These are phyloP conservation scores for Lecanoromycetidae sp. DNA, from an alignment of 2,329 filamentous ascomycete species.

Conservation along the genomic window DNA sequence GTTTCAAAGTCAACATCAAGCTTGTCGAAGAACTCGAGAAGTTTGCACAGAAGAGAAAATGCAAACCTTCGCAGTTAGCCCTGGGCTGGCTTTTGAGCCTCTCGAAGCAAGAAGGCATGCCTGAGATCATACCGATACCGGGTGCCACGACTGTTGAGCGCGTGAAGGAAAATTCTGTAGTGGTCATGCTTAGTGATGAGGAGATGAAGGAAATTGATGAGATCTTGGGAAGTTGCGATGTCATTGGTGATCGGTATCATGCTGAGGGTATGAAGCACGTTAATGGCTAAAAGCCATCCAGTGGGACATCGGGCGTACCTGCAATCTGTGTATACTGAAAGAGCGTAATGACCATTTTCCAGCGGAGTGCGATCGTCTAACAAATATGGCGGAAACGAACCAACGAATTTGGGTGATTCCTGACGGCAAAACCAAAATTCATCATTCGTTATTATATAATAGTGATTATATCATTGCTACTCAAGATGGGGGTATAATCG, in stretches of 20 bases:
- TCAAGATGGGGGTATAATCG: too few relatives aligned
- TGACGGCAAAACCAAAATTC: too few relatives aligned
- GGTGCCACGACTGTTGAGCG: slow-evolving; percentile 23
- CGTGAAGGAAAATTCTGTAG: slow-evolving; percentile 24
- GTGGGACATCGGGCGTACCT: too few relatives aligned
- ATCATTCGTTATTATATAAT: too few relatives aligned
- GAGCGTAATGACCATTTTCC: too few relatives aligned
- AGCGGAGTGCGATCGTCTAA: too few relatives aligned
- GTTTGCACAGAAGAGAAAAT: slow-evolving; percentile 48
- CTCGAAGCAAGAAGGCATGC: slow-evolving; percentile 41
- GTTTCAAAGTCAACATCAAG: slow-evolving; percentile 52
- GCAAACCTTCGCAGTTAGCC: slow-evolving; percentile 52
- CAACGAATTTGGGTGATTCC: too few relatives aligned
- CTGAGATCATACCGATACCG: slow-evolving; percentile 27
- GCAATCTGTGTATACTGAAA: too few relatives aligned
- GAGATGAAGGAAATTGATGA: slow-evolving; percentile 24
- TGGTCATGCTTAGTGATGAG: slow-evolving; percentile 20
- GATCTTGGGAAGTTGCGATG: slow-evolving; percentile 14
- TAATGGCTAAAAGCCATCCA: not conserved
- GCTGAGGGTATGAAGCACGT: not conserved
- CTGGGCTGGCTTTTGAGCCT: slow-evolving; percentile 49
- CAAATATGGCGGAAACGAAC: too few relatives aligned
- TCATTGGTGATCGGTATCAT: not conserved
- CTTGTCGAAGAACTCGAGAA: slow-evolving; percentile 46
- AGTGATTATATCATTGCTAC: too few relatives aligned